Percentiles rank a stretch among this genome's conserved stretches.
Evolutionary conservation across 768 basidiomycete species (phyloP).

Genomic region (Tricholoma flavovirens): DNA sequence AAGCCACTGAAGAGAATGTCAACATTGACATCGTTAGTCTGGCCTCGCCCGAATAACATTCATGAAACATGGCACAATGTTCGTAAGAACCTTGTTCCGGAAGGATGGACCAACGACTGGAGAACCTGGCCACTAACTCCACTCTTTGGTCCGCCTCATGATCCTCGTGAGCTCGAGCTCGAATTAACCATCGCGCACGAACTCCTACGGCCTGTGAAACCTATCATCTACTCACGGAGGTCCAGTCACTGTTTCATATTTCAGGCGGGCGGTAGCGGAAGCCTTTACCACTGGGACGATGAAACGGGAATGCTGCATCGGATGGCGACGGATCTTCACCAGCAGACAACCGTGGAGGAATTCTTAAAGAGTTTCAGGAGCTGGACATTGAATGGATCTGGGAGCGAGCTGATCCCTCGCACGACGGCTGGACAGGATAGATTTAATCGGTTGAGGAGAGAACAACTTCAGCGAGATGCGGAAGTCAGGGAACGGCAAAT

Average conservation of each 20-base stretch:
- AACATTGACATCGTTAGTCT: background rate
- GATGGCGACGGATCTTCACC: background rate
- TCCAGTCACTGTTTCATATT: background rate
- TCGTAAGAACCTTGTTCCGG: background rate
- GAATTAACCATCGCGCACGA: background rate
- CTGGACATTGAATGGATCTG: background rate
- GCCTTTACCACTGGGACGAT: background rate
- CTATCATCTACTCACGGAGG: background rate
- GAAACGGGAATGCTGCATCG: background rate
- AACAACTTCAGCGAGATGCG: background rate
- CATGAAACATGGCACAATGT: background rate
- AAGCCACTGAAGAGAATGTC: background rate
- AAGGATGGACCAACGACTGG: background rate
- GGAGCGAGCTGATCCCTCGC: background rate
- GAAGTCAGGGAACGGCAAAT: background rate
- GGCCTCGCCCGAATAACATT: background rate
- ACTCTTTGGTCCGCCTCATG: background rate
- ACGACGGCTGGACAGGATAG: background rate
- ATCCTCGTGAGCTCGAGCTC: background rate
- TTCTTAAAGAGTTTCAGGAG: background rate
- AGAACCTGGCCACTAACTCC: background rate
- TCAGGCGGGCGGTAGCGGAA: background rate
- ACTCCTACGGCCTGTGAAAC: background rate
- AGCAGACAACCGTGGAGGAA: background rate
- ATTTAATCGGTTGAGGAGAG: background rate